phyloP scores from a whole-genome alignment of 1,284 basidiomycete species.

The Ustilago xerochloae region DNA sequence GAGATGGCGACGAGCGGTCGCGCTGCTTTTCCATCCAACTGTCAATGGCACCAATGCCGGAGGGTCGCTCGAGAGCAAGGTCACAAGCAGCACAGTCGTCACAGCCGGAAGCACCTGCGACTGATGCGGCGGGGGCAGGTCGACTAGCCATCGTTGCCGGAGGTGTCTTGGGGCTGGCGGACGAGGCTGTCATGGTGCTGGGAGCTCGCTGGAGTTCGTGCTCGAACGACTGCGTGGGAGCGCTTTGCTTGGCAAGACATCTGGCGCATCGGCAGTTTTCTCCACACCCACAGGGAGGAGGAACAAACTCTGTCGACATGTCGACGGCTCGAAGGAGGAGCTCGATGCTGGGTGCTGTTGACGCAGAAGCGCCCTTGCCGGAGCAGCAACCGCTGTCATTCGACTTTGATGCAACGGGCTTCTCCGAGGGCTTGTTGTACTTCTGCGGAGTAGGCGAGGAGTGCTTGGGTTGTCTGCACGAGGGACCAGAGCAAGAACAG shows the following conservation, averaged over 20 bases:
- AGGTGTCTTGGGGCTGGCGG: slow-evolving; percentile 27
- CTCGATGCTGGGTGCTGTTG: slow-evolving; percentile 40
- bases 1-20: background rate
- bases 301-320: slow-evolving; percentile 47
- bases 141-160: background rate
- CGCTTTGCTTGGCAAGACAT: slow-evolving; percentile 27
- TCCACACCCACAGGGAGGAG: slow-evolving; percentile 44
- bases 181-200: slow-evolving; percentile 18
- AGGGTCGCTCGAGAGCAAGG: slow-evolving; percentile 45
- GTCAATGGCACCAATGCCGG: slow-evolving; percentile 53
- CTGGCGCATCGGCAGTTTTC: slow-evolving; percentile 38
- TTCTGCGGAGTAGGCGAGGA: background rate
- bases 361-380: slow-evolving; percentile 11
- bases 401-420: background rate
- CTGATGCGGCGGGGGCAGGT: background rate
- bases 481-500: slow-evolving; percentile 19
- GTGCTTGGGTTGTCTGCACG: slow-evolving; percentile 4
- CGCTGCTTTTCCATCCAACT: slow-evolving; percentile 44
- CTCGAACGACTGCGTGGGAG: background rate
- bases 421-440: background rate
- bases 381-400: slow-evolving; percentile 22
- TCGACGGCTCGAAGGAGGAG: slow-evolving; percentile 48
- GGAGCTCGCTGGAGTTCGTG: background rate
- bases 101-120: slow-evolving; percentile 19
- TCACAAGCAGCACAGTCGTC: slow-evolving; percentile 58